Conservation (phyloP, 495 filamentous ascomycete species). For the Haplographium delicatum region DNA sequence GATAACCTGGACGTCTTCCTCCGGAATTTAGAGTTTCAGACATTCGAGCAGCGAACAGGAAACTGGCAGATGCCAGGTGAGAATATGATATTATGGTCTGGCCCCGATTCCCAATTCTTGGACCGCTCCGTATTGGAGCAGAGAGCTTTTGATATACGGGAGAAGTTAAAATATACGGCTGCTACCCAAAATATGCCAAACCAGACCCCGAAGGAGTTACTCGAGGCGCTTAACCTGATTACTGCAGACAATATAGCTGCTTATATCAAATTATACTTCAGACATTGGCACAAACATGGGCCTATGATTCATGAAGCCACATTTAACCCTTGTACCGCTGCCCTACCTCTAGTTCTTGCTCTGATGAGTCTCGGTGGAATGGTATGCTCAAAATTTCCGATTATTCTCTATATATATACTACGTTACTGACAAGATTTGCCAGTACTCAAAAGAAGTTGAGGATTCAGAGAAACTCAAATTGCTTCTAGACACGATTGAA, state of each 20-base stretch:
- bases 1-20: conserved; percentile 19
- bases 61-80: conserved; percentile 22
- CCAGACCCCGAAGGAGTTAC: conserved; percentile 6
- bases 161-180: conserved; percentile 24
- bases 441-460: conserved; percentile 21
- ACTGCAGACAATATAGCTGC: conserved; percentile 17
- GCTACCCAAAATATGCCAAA: conserved; percentile 15
- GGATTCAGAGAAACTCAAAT: conserved; percentile 16
- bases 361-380: conserved; percentile 26
- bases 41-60: conserved; percentile 16
- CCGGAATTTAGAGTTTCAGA: conserved; percentile 16
- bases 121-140: conserved; percentile 20
- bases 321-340: conserved; percentile 21
- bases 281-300: conserved; percentile 26
- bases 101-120: conserved; percentile 8
- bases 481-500: conserved; percentile 23
- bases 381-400: too few relatives aligned
- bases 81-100: conserved; percentile 17
- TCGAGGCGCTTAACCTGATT: conserved; percentile 18
- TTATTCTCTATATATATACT: background rate
- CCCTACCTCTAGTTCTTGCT: conserved; percentile 19
- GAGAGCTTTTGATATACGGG: conserved; percentile 23
- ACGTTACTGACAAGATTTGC: background rate
- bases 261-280: conserved; percentile 24
- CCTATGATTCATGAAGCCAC: conserved; percentile 25